Evolutionary conservation across 192 early-diverging fungal species (phyloP).

Genomic region (Umbelopsis ramanniana): DNA sequence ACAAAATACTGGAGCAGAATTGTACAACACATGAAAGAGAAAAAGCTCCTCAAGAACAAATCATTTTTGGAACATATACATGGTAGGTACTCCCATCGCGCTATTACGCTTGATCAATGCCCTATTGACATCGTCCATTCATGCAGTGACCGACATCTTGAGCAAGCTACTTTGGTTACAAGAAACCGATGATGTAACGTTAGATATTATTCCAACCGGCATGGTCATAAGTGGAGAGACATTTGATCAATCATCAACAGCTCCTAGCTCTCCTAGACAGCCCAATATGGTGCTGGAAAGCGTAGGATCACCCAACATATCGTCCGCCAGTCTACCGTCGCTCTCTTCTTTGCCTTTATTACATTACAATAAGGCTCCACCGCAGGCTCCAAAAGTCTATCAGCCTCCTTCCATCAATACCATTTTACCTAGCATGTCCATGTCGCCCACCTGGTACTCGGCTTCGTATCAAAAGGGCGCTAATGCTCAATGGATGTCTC

Average conservation of each 20-base stretch:
- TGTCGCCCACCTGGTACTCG: constrained; percentile 44
- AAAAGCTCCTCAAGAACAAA: neutral
- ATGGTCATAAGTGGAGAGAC: constrained; percentile 2
- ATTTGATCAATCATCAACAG: constrained; percentile 11
- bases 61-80: constrained; percentile 10
- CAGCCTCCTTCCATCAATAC: constrained; percentile 31
- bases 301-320: constrained; percentile 1
- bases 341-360: neutral
- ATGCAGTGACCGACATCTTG: constrained; percentile 6
- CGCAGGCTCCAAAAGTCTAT: constrained; percentile 26
- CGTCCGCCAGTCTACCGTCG: neutral
- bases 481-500: constrained; percentile 37
- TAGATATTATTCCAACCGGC: constrained; percentile 2
- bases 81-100: neutral
- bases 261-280: constrained; percentile 18
- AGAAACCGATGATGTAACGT: constrained; percentile 1
- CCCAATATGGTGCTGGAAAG: neutral
- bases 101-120: no score
- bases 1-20: constrained; percentile 5
- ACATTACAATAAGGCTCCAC: constrained; percentile 3
- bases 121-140: no score
- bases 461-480: constrained; percentile 38
- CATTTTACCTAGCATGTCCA: constrained; percentile 34
- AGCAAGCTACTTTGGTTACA: neutral
- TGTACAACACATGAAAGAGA: constrained; percentile 9